A percentile compares a stretch with the other conserved stretches of the same genome.
Conservation (phyloP, 768 basidiomycete species). For the Pulveroboletus sp. region DNA sequence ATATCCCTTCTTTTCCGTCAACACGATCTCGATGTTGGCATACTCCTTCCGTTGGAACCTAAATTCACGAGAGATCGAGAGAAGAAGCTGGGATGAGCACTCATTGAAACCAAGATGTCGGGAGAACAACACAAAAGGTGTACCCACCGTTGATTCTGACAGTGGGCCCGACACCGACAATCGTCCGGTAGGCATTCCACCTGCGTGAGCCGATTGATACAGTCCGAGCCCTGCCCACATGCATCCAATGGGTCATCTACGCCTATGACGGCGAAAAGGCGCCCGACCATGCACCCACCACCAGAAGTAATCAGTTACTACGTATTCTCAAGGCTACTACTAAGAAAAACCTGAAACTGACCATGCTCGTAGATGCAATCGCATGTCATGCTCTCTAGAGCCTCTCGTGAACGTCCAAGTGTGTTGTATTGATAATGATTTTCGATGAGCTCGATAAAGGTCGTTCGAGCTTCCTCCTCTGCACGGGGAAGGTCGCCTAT, state of each 20-base stretch:
- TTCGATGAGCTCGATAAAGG: conserved; percentile 65
- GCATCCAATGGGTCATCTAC: conserved; percentile 57
- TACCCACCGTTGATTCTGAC: conserved; percentile 87
- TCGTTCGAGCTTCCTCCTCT: conserved; percentile 62
- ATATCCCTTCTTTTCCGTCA: conserved; percentile 94
- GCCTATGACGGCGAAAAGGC: conserved; percentile 39
- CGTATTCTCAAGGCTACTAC: conserved; percentile 25
- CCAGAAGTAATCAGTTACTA: conserved; percentile 23
- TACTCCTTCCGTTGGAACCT: conserved; percentile 89
- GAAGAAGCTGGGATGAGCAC: conserved; percentile 2
- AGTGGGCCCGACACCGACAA: conserved; percentile 76
- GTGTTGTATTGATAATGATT: conserved; percentile 87
- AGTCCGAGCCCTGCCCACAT: conserved; percentile 86
- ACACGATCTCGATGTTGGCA: conserved; percentile 81
- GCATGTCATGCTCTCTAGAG: conserved; percentile 91
- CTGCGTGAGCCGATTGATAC: conserved; percentile 95
- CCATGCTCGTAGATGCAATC: conserved; percentile 84
- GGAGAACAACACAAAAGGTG: not conserved
- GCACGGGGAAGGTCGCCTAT: conserved; percentile 79
- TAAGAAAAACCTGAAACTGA: conserved; percentile 42
- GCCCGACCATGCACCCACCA: conserved; percentile 15
- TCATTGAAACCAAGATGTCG: not conserved
- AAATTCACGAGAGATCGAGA: conserved; percentile 1
- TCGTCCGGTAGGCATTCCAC: conserved; percentile 92
- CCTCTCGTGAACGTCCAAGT: conserved; percentile 83